A percentile compares a stretch with the other conserved stretches of the same genome.
These are phyloP conservation scores for Marchantia polymorpha DNA, from an alignment of 225 moss, liverwort and hornwort species.

Conservation along the genomic window DNA sequence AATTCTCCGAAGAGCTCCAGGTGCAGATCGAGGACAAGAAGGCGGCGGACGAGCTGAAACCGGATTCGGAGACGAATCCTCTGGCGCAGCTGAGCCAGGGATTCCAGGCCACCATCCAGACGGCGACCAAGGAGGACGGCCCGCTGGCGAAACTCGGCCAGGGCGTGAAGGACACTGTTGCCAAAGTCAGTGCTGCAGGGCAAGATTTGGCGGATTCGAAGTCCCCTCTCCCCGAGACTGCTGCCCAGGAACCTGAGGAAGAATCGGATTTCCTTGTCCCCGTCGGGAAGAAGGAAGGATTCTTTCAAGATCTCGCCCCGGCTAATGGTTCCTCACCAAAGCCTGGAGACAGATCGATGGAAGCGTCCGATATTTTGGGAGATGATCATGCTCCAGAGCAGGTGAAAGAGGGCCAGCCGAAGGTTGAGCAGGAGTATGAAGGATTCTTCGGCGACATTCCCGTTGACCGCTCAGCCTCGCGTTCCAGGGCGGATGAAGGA, in stretches of 20 bases:
- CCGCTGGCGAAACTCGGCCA: slow-evolving; percentile 29
- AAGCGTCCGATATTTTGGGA: slow-evolving; percentile 16
- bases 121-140: slow-evolving; percentile 31
- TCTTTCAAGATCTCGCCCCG: slow-evolving; percentile 15
- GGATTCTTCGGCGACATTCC: slow-evolving; percentile 21
- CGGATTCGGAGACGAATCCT: slow-evolving; percentile 32
- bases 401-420: background rate
- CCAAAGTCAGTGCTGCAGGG: slow-evolving; percentile 24
- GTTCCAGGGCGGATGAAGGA: background rate
- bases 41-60: slow-evolving; percentile 32
- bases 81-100: slow-evolving; percentile 21
- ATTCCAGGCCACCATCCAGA: slow-evolving; percentile 12
- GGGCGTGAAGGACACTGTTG: slow-evolving; percentile 19
- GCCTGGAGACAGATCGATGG: slow-evolving; percentile 1
- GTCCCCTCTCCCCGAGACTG: background rate
- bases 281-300: slow-evolving; percentile 9
- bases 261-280: background rate
- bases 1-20: slow-evolving; percentile 33
- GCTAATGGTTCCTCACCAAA: slow-evolving; percentile 3
- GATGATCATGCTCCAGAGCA: background rate
- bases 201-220: slow-evolving; percentile 4
- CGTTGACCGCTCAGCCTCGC: background rate
- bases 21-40: slow-evolving; percentile 37
- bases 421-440: background rate
- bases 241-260: background rate